Conservation (phyloP, 2,329 filamentous ascomycete species). For the Ophiostoma triangulosporum region DNA sequence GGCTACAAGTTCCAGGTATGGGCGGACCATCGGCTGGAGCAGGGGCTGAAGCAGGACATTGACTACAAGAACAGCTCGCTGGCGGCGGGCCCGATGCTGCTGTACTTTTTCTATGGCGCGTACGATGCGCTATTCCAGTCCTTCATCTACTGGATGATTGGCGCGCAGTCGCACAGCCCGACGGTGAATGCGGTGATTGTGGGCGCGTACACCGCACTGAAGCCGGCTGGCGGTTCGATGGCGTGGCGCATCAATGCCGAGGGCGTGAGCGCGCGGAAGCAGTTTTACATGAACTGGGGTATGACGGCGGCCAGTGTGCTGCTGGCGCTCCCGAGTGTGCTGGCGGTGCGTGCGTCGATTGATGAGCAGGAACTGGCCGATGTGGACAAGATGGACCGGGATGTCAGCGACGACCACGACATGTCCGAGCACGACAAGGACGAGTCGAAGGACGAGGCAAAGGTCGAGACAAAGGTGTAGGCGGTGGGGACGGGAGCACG, state of each 20-base stretch:
- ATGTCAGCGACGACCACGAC: neutral
- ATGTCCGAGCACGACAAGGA: neutral
- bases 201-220: conserved; percentile 32
- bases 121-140: conserved; percentile 57
- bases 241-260: conserved; percentile 28
- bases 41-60: conserved; percentile 28
- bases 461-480: too few relatives aligned
- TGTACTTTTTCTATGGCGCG: conserved; percentile 59
- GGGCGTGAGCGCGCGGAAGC: conserved; percentile 29
- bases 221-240: conserved; percentile 18
- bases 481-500: too few relatives aligned
- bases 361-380: conserved; percentile 17
- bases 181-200: conserved; percentile 29
- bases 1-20: conserved; percentile 54
- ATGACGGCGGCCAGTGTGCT: conserved; percentile 30
- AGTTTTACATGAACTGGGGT: conserved; percentile 33
- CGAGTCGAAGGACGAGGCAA: neutral
- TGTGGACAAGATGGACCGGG: conserved; percentile 3
- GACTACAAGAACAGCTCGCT: conserved; percentile 10
- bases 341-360: conserved; percentile 23
- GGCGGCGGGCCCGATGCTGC: conserved; percentile 35
- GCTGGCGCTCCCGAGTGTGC: conserved; percentile 28
- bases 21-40: conserved; percentile 27
- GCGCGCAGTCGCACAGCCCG: conserved; percentile 29
- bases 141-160: conserved; percentile 46